Percentiles rank a stretch among this genome's conserved stretches.
These are phyloP conservation scores for Margaritispora aquatica DNA, from an alignment of 495 filamentous ascomycete species.

Conservation along the genomic window DNA sequence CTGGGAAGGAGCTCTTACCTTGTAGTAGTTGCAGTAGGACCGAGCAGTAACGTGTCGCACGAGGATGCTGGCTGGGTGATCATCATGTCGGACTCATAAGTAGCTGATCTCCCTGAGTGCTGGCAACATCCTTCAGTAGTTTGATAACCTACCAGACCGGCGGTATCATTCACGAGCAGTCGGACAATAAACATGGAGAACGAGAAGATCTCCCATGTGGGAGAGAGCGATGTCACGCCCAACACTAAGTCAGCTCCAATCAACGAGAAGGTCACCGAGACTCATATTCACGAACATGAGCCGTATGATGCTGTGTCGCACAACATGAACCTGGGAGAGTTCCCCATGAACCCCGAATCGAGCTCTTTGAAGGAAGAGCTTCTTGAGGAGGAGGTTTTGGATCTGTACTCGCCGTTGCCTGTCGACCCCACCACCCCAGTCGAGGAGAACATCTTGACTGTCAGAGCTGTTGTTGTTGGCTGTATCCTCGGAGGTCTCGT, in stretches of 20 bases:
- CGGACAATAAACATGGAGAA: not conserved
- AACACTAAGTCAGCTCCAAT: conserved; percentile 7
- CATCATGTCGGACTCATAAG: not conserved
- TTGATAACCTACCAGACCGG: not conserved
- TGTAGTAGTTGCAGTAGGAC: not conserved
- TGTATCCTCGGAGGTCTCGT: conserved; percentile 53
- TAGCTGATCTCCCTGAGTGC: not conserved
- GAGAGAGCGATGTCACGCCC: not conserved
- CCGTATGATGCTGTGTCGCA: not conserved
- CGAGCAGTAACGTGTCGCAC: not conserved
- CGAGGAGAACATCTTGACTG: conserved; percentile 46
- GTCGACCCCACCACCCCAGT: not conserved
- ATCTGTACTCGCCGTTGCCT: conserved; percentile 8
- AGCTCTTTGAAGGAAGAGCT: conserved; percentile 8
- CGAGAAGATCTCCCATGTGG: conserved; percentile 1
- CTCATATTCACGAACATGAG: not conserved
- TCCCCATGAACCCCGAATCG: not conserved
- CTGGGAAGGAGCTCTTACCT: not conserved
- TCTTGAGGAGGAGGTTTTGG: not conserved
- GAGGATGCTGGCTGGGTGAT: not conserved
- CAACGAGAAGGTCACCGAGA: conserved; percentile 3
- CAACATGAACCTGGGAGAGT: conserved; percentile 4
- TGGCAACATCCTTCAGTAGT: not conserved
- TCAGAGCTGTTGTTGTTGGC: conserved; percentile 51
- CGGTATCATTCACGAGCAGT: not conserved